Conservation (phyloP, 1,284 basidiomycete species). For the Gomphus sp. region DNA sequence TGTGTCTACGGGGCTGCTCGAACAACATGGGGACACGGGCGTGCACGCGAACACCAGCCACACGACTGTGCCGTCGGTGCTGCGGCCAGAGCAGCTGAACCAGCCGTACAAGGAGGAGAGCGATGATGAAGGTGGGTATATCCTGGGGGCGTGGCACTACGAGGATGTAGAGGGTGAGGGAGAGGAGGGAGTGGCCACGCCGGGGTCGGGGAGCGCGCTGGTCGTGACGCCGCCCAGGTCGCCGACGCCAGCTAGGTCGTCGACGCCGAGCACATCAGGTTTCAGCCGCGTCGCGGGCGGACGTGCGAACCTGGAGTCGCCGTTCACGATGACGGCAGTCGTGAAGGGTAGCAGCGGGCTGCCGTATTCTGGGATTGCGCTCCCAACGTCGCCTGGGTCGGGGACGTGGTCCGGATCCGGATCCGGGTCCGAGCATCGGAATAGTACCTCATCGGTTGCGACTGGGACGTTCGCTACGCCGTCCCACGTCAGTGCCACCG, state of each 20-base stretch:
- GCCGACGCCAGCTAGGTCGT: constrained; percentile 23
- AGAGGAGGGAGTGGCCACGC: too few species aligned
- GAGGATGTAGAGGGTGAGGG: constrained; percentile 11
- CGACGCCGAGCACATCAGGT: constrained; percentile 32
- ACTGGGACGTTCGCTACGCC: too few species aligned
- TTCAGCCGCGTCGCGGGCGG: constrained; percentile 75
- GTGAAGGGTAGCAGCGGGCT: too few species aligned
- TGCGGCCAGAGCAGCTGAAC: constrained; percentile 68
- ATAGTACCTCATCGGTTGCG: too few species aligned
- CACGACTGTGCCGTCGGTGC: constrained; percentile 35
- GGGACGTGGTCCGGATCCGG: too few species aligned
- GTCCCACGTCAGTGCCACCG: constrained; percentile 23
- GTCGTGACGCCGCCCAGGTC: constrained; percentile 19
- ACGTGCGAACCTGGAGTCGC: constrained; percentile 65
- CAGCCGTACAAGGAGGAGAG: constrained; percentile 70
- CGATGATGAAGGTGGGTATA: constrained; percentile 69
- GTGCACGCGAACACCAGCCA: too few species aligned
- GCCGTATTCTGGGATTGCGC: too few species aligned
- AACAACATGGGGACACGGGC: too few species aligned
- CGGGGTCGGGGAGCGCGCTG: too few species aligned
- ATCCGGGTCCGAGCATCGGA: too few species aligned
- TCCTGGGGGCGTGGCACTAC: constrained; percentile 78
- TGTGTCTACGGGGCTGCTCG: too few species aligned
- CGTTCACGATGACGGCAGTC: constrained; percentile 53
- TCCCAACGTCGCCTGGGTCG: too few species aligned